phyloP scores from a whole-genome alignment of 768 basidiomycete species.

The Chalciporus sphaerocephalus region DNA sequence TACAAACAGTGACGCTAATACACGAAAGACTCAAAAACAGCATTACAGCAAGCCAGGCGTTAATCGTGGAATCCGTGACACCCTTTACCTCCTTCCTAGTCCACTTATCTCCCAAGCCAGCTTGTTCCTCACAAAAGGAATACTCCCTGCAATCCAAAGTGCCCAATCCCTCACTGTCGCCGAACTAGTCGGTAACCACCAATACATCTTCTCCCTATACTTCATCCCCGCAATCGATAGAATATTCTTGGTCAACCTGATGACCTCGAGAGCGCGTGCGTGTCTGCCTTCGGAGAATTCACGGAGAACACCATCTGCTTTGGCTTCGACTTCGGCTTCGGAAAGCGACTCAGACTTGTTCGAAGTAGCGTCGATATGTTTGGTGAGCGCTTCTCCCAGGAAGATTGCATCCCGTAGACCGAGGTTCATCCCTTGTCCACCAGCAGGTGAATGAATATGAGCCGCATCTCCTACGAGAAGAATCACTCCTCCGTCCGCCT shows the following conservation, averaged over 20 bases:
- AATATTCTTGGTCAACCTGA: conserved; percentile 36
- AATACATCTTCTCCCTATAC: conserved; percentile 5
- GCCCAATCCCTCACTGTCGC: conserved; percentile 23
- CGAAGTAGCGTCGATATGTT: conserved; percentile 25
- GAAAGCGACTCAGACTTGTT: not conserved
- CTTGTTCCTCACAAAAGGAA: conserved; percentile 10
- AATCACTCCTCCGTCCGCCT: conserved; percentile 8
- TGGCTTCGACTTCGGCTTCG: conserved; percentile 28
- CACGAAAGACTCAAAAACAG: no score
- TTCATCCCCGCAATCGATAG: conserved; percentile 20
- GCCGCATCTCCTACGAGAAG: conserved; percentile 42
- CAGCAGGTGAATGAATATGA: conserved; percentile 46
- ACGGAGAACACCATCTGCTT: conserved; percentile 30
- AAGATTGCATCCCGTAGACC: conserved; percentile 47
- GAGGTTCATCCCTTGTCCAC: conserved; percentile 54
- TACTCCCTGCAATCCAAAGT: conserved; percentile 15
- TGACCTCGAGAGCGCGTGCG: conserved; percentile 37
- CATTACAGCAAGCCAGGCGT: no score
- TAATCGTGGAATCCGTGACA: no score
- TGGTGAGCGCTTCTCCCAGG: conserved; percentile 37
- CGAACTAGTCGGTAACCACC: conserved; percentile 23
- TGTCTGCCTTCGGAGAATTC: conserved; percentile 35
- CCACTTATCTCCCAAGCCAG: conserved; percentile 20
- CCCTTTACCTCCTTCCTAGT: conserved; percentile 11
- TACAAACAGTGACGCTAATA: no score